A percentile compares a stretch with the other conserved stretches of the same genome.
These are phyloP conservation scores for Diaporthe vaccinii DNA, from an alignment of 2,329 filamentous ascomycete species.

Conservation along the genomic window DNA sequence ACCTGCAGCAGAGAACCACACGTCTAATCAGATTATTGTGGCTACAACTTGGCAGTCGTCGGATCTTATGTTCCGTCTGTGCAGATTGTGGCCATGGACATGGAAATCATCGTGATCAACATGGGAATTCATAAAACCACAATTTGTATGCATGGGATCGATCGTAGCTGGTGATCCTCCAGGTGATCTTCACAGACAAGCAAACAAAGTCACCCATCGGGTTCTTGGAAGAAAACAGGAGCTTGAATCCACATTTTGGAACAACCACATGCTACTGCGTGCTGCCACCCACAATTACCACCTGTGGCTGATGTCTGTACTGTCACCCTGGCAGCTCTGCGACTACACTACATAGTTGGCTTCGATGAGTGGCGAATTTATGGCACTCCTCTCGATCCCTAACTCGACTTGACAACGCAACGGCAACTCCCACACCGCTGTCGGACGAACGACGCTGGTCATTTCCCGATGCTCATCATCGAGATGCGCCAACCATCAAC, in stretches of 20 bases:
- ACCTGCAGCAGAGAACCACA: neutral
- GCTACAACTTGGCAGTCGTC: neutral
- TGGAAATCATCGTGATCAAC: constrained; percentile 8
- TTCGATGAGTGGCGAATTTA: neutral
- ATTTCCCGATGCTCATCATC: constrained; percentile 10
- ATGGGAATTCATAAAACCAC: constrained; percentile 8
- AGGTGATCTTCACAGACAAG: constrained; percentile 20
- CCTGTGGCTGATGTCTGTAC: constrained; percentile 16
- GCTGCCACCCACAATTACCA: neutral
- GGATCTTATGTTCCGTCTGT: neutral
- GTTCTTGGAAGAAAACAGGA: constrained; percentile 18
- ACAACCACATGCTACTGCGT: neutral
- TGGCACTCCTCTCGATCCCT: neutral
- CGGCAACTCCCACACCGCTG: neutral
- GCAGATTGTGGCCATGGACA: neutral
- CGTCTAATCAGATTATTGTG: neutral
- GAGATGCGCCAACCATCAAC: constrained; percentile 1
- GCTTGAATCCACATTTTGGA: constrained; percentile 10
- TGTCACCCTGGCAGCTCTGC: neutral
- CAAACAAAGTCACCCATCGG: neutral
- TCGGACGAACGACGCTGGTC: constrained; percentile 3
- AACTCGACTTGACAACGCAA: neutral
- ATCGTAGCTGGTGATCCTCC: constrained; percentile 21
- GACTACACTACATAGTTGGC: neutral
- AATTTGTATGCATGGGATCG: constrained; percentile 9